Evolutionary conservation across 2,329 filamentous ascomycete species (phyloP).

Genomic region (Talaromyces sp.): DNA sequence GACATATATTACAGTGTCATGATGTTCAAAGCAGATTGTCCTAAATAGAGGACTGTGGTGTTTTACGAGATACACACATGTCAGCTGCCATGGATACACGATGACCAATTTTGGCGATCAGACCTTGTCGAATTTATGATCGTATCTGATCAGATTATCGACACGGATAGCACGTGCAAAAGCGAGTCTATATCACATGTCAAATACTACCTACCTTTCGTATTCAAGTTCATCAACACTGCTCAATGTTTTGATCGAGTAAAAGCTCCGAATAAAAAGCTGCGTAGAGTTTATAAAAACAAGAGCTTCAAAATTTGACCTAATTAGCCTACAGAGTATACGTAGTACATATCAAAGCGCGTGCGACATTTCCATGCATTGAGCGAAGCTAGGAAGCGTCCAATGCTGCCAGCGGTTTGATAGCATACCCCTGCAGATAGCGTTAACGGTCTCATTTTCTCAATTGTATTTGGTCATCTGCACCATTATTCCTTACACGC

Average conservation of each 20-base stretch:
- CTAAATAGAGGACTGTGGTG: no score
- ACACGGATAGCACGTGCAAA: neutral
- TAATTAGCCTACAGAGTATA: neutral
- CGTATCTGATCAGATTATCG: neutral
- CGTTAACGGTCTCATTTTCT: neutral
- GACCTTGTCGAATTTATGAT: neutral
- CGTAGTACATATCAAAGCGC: slow-evolving; percentile 1
- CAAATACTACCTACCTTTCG: neutral
- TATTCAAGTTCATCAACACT: neutral
- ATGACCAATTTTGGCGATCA: neutral
- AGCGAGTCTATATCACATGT: neutral
- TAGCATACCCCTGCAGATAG: neutral
- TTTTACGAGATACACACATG: no score
- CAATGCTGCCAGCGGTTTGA: slow-evolving; percentile 2
- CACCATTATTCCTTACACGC: neutral
- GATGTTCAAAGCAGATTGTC: no score
- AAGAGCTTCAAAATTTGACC: neutral
- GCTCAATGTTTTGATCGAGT: neutral
- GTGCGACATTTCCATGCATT: neutral
- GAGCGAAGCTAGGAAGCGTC: neutral
- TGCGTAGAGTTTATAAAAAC: neutral
- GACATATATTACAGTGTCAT: no score
- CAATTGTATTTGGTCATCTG: no score
- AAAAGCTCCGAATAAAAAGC: neutral
- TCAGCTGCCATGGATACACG: no score